Percentiles rank a stretch among this genome's conserved stretches.
These are phyloP conservation scores for Heteromeles arbutifolia DNA, from an alignment of 306 rosid genomes.

Conservation along the genomic window DNA sequence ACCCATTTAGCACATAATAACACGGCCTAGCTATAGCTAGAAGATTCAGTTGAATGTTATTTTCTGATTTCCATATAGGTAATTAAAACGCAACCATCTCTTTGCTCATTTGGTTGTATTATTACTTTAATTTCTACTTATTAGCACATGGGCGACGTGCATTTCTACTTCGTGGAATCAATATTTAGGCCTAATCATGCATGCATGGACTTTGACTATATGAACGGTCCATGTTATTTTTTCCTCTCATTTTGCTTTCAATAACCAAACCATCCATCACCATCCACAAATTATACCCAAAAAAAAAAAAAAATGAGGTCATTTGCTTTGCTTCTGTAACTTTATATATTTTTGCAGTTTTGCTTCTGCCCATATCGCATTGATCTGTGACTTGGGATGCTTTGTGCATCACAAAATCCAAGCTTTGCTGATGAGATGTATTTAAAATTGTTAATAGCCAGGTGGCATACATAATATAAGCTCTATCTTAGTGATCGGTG, in stretches of 20 bases:
- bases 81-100: neutral
- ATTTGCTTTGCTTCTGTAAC: neutral
- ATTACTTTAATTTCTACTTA: neutral
- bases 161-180: neutral
- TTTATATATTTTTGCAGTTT: neutral
- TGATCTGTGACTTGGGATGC: neutral
- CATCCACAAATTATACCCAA: neutral
- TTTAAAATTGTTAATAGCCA: neutral
- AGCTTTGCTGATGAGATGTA: neutral
- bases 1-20: neutral
- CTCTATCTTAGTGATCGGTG: neutral
- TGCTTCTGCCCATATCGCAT: neutral
- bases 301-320: neutral
- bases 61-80: neutral
- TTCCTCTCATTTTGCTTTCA: neutral
- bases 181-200: neutral
- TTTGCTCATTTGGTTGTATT: neutral
- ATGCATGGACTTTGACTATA: neutral
- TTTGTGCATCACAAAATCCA: neutral
- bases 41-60: neutral
- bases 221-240: neutral
- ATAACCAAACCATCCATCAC: neutral
- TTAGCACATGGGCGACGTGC: conserved; percentile 1
- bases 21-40: neutral
- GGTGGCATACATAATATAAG: neutral